phyloP scores from a whole-genome alignment of 169 alveolate species.

The Besnoitia besnoiti region DNA sequence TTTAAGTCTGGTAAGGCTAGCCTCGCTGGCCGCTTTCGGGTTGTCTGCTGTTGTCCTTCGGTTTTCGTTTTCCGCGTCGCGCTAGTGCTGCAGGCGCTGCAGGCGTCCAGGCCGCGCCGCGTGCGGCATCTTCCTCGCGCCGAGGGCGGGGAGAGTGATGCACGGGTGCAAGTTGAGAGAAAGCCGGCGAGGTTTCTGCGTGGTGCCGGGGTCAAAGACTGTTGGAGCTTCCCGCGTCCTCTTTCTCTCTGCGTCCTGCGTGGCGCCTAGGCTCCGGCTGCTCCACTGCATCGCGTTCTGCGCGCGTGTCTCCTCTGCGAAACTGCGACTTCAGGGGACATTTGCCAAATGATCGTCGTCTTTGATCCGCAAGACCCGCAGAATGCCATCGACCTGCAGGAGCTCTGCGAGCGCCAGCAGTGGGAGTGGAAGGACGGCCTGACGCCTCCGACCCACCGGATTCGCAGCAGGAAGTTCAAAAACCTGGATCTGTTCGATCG shows the following conservation, averaged over 20 bases:
- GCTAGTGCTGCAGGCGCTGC: no score
- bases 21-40: not conserved
- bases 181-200: no score
- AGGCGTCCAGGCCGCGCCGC: no score
- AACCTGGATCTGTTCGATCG: slow-evolving; percentile 79
- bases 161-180: no score
- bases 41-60: not conserved
- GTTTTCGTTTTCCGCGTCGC: no score
- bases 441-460: slow-evolving; percentile 83
- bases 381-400: slow-evolving; percentile 68
- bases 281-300: no score
- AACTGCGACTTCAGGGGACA: slow-evolving; percentile 59
- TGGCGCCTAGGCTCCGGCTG: not conserved
- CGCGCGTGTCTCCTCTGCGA: not conserved
- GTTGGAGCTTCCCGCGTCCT: not conserved
- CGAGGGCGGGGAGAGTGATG: no score
- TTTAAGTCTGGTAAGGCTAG: slow-evolving; percentile 78
- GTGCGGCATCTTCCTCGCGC: no score
- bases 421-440: slow-evolving; percentile 91
- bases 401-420: slow-evolving; percentile 73
- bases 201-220: no score
- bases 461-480: slow-evolving; percentile 82
- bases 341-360: slow-evolving; percentile 80
- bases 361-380: slow-evolving; percentile 73
- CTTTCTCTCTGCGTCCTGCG: not conserved